A percentile compares a stretch with the other conserved stretches of the same genome.
Conservation (phyloP, 352 stramenopile genomes). For the Pythium phragmitis region DNA sequence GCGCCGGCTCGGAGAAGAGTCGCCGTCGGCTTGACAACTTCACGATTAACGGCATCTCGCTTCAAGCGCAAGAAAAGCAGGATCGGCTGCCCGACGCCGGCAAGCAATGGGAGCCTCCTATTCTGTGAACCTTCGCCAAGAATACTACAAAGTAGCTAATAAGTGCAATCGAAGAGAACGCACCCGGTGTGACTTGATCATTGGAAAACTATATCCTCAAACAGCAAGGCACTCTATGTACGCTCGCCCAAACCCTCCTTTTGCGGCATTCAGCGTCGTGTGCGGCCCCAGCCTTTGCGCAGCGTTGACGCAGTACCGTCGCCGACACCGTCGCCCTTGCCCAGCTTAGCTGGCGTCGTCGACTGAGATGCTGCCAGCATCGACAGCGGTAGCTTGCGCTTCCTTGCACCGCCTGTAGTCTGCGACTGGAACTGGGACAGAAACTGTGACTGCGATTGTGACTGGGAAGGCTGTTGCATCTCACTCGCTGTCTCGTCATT, state of each 20-base stretch:
- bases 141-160: too few species aligned
- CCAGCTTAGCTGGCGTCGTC: conserved; percentile 12
- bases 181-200: background rate
- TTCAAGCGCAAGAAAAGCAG: too few species aligned
- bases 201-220: conserved; percentile 4
- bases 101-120: too few species aligned
- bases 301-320: conserved; percentile 28
- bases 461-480: conserved; percentile 30
- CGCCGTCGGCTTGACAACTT: too few species aligned
- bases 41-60: too few species aligned
- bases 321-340: conserved; percentile 11
- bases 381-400: conserved; percentile 70
- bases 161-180: too few species aligned
- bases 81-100: too few species aligned
- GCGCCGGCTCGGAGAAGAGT: background rate
- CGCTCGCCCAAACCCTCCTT: background rate
- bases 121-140: too few species aligned
- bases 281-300: conserved; percentile 68
- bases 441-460: conserved; percentile 39
- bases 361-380: conserved; percentile 63
- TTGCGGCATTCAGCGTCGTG: conserved; percentile 38
- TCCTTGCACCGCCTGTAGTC: conserved; percentile 24
- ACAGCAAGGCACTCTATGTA: background rate
- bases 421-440: conserved; percentile 49
- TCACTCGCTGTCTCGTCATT: conserved; percentile 12